Conservation (phyloP, 1,284 basidiomycete species). For the Salmacisia buchloeana region DNA sequence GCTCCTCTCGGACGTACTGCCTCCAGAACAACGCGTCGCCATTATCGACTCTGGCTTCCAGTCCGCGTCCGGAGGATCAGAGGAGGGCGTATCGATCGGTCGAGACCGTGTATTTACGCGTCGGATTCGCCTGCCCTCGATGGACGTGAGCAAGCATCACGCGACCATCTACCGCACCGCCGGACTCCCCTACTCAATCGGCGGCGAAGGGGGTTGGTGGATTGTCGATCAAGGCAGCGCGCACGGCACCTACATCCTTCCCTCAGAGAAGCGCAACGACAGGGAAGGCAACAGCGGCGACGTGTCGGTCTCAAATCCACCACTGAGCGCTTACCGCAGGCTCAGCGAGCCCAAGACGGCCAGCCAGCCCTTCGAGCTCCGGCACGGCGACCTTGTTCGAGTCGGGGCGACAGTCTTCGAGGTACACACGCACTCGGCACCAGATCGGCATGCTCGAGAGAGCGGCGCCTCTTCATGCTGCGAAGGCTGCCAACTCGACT, state of each 20-base stretch:
- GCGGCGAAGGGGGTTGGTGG: slow-evolving; percentile 4
- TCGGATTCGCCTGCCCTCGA: slow-evolving; percentile 23
- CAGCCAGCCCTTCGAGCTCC: background rate
- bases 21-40: slow-evolving; percentile 16
- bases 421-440: background rate
- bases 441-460: background rate
- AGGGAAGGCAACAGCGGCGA: too few relatives aligned
- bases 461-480: background rate
- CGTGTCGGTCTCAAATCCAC: background rate
- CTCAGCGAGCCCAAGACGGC: background rate
- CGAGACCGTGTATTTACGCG: slow-evolving; percentile 23
- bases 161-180: slow-evolving; percentile 19
- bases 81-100: slow-evolving; percentile 11
- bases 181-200: background rate
- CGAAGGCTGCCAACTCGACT: slow-evolving; percentile 1
- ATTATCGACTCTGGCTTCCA: slow-evolving; percentile 14
- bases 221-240: slow-evolving; percentile 1
- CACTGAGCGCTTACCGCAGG: background rate
- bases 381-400: background rate
- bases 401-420: background rate
- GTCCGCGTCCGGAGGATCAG: slow-evolving; percentile 6
- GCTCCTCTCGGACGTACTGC: slow-evolving; percentile 18
- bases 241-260: background rate
- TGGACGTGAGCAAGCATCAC: slow-evolving; percentile 31
- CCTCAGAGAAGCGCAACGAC: background rate